Evolutionary conservation across 495 filamentous ascomycete species (phyloP).

Genomic region (Daldinia caldariorum): DNA sequence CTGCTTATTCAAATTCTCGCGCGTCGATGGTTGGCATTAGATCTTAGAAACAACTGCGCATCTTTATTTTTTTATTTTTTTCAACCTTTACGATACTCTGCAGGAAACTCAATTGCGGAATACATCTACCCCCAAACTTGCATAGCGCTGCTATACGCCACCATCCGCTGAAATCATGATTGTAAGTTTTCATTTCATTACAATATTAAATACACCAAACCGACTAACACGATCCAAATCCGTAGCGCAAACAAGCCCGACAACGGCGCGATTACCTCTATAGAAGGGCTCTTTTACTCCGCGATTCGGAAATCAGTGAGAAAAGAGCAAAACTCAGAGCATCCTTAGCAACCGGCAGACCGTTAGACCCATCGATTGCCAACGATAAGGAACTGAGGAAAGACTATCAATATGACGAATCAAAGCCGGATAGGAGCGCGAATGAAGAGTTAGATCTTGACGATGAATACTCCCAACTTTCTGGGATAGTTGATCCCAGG

Average conservation of each 20-base stretch:
- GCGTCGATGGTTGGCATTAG: background rate
- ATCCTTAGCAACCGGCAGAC: conserved; percentile 81
- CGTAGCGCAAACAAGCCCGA: conserved; percentile 75
- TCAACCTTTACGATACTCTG: background rate
- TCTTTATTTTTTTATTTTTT: too few relatives aligned
- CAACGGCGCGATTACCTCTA: conserved; percentile 96
- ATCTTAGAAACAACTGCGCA: background rate
- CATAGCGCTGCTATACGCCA: background rate
- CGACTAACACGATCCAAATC: conserved; percentile 35
- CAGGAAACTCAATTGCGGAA: background rate
- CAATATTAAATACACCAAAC: conserved; percentile 2
- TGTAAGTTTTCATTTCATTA: conserved; percentile 24
- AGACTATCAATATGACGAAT: conserved; percentile 95
- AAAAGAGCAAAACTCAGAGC: conserved; percentile 87
- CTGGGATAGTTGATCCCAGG: conserved; percentile 84
- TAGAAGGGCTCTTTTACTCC: conserved; percentile 70
- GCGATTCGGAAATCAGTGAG: conserved; percentile 90
- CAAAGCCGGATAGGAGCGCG: conserved; percentile 64
- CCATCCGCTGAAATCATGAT: conserved; percentile 33
- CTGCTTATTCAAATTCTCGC: background rate
- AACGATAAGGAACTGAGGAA: conserved; percentile 86
- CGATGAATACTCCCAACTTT: conserved; percentile 90
- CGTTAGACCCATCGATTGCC: conserved; percentile 85
- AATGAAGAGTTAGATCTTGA: conserved; percentile 83
- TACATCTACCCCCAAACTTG: background rate